Evolutionary conservation across 139 green algal genomes (phyloP).

Genomic region (Coccomyxa sp.): DNA sequence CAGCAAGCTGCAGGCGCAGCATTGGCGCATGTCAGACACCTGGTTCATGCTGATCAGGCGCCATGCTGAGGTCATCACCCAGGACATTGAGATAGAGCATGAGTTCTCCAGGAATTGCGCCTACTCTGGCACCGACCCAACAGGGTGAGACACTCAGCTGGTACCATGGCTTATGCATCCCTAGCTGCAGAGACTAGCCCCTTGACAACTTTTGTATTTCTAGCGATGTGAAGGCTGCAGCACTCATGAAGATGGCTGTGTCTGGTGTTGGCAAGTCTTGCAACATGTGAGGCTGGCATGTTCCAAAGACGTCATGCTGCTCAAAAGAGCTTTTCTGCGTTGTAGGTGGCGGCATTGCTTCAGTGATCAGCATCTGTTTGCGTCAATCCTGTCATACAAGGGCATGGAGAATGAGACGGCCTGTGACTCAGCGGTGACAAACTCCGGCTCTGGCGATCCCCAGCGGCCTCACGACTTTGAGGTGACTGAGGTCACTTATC

Average conservation of each 20-base stretch:
- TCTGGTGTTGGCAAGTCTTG: neutral
- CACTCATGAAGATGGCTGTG: neutral
- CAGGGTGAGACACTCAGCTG: no score
- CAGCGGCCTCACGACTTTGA: neutral
- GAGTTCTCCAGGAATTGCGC: neutral
- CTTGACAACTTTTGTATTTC: neutral
- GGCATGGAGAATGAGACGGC: slow-evolving; percentile 23
- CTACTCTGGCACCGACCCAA: neutral
- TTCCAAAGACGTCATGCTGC: neutral
- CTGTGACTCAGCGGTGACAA: neutral
- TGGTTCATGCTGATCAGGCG: neutral
- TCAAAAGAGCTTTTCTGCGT: neutral
- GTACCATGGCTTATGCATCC: neutral
- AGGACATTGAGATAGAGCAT: neutral
- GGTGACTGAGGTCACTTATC: neutral
- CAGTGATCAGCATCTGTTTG: slow-evolving; percentile 36
- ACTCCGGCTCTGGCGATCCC: neutral
- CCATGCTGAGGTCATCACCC: neutral
- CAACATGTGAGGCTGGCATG: neutral
- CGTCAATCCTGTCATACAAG: slow-evolving; percentile 26
- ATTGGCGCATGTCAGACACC: neutral
- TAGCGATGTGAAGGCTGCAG: neutral
- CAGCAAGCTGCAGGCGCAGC: neutral
- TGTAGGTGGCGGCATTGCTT: slow-evolving; percentile 18
- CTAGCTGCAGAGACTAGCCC: neutral